These are phyloP conservation scores for Starmerella davenportii DNA, from an alignment of 805 yeast genomes.

Conservation along the genomic window DNA sequence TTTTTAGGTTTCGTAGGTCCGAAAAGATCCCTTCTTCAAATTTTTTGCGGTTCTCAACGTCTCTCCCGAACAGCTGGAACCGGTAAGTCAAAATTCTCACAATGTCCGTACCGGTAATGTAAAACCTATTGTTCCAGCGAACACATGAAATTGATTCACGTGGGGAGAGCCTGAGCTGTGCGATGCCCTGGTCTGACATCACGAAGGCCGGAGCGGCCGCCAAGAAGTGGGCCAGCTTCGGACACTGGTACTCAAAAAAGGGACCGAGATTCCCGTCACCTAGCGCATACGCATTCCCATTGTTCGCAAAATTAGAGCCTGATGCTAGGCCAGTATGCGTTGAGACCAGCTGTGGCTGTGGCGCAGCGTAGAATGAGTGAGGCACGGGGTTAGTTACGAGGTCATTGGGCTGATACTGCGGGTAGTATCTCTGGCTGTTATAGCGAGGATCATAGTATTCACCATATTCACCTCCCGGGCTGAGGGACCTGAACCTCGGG, in stretches of 20 bases:
- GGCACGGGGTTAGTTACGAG: no score
- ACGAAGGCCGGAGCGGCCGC: neutral
- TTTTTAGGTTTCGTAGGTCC: slow-evolving; percentile 65
- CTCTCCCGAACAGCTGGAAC: slow-evolving; percentile 76
- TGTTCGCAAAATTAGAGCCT: no score
- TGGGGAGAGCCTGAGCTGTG: neutral
- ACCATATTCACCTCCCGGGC: no score
- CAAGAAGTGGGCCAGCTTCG: neutral
- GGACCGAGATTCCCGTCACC: neutral
- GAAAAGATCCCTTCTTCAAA: slow-evolving; percentile 94
- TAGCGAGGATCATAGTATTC: no score
- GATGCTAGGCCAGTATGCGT: no score
- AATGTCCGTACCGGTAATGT: slow-evolving; percentile 89
- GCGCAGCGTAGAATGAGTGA: no score
- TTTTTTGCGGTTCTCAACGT: slow-evolving; percentile 68
- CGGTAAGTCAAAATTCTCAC: slow-evolving; percentile 81
- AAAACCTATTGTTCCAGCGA: slow-evolving; percentile 73
- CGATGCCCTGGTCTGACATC: neutral
- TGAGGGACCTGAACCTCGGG: no score
- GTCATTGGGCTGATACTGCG: no score
- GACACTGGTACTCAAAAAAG: neutral
- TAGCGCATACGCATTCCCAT: neutral
- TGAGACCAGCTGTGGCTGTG: no score
- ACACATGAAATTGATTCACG: slow-evolving; percentile 43
- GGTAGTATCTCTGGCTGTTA: no score